These are phyloP conservation scores for Pecoramyces ruminantium DNA, from an alignment of 192 early-diverging fungal species.

Conservation along the genomic window DNA sequence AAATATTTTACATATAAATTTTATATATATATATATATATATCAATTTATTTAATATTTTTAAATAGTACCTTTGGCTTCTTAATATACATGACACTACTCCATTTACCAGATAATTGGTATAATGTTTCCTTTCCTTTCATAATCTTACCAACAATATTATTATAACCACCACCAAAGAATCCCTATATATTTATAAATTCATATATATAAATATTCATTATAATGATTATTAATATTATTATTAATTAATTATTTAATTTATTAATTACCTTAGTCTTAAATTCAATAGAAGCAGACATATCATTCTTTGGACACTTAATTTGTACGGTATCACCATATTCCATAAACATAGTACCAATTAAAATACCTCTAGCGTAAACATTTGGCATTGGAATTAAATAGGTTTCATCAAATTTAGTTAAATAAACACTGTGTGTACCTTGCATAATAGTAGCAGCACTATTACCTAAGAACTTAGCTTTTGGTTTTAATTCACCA, in stretches of 20 bases:
- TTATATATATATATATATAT: too few relatives aligned
- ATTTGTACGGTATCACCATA: constrained; percentile 68
- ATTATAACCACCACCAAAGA: constrained; percentile 59
- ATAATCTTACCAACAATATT: constrained; percentile 69
- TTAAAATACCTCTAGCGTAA: constrained; percentile 79
- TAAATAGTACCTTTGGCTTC: neutral
- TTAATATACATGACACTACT: constrained; percentile 36
- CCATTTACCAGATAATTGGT: constrained; percentile 84
- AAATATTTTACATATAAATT: too few relatives aligned
- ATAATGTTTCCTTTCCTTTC: constrained; percentile 48
- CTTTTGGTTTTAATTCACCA: constrained; percentile 72
- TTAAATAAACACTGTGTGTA: constrained; percentile 38
- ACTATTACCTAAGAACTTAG: constrained; percentile 76
- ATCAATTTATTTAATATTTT: too few relatives aligned
- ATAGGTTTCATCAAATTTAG: constrained; percentile 44
- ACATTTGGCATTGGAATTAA: constrained; percentile 75
- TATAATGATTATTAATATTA: too few relatives aligned
- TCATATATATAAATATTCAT: too few relatives aligned
- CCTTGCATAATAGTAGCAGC: constrained; percentile 79
- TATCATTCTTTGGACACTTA: constrained; percentile 51
- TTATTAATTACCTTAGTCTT: constrained; percentile 58
- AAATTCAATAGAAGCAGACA: constrained; percentile 73
- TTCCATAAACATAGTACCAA: constrained; percentile 88
- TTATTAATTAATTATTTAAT: too few relatives aligned
- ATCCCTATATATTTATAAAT: constrained; percentile 46